Percentiles rank a stretch among this genome's conserved stretches.
phyloP scores from a whole-genome alignment of 768 basidiomycete genomes.

The Austroboletus eburneus region DNA sequence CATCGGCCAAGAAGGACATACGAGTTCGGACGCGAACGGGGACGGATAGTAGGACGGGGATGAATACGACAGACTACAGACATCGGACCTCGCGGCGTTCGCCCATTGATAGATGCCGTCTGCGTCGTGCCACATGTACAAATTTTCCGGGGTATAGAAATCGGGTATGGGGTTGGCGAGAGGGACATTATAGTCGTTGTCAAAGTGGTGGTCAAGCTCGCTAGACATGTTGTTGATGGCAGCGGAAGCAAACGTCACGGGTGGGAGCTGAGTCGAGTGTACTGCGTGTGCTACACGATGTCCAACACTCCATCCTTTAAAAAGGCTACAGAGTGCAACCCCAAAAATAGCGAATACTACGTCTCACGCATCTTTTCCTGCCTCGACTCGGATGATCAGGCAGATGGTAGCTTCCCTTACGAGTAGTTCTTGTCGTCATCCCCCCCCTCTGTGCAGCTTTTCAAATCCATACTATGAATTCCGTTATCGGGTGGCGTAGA shows the following conservation, averaged over 20 bases:
- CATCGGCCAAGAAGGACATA: slow-evolving; percentile 9
- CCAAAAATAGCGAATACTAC: slow-evolving; percentile 20
- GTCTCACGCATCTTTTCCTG: slow-evolving; percentile 20
- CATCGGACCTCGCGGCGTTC: slow-evolving; percentile 27
- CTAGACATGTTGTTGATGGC: slow-evolving; percentile 22
- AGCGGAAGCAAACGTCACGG: slow-evolving; percentile 17
- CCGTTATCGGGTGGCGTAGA: slow-evolving; percentile 27
- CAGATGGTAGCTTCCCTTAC: not conserved
- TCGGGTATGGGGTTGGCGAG: slow-evolving; percentile 14
- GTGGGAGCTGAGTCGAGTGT: slow-evolving; percentile 23
- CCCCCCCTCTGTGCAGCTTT: slow-evolving; percentile 16
- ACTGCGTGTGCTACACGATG: slow-evolving; percentile 17
- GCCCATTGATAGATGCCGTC: slow-evolving; percentile 27
- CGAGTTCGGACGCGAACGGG: slow-evolving; percentile 16
- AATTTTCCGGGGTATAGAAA: slow-evolving; percentile 26
- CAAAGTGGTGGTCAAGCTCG: slow-evolving; percentile 15
- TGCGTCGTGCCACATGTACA: slow-evolving; percentile 26
- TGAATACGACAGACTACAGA: slow-evolving; percentile 17
- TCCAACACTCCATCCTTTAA: slow-evolving; percentile 21
- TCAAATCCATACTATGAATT: slow-evolving; percentile 19
- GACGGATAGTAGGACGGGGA: slow-evolving; percentile 13
- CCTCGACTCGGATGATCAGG: slow-evolving; percentile 15
- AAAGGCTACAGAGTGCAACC: slow-evolving; percentile 21
- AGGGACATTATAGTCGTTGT: slow-evolving; percentile 23
- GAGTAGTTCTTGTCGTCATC: slow-evolving; percentile 16